Percentiles rank a stretch among this genome's conserved stretches.
Conservation (phyloP, 306 rosid species). For the Quercus glauca region DNA sequence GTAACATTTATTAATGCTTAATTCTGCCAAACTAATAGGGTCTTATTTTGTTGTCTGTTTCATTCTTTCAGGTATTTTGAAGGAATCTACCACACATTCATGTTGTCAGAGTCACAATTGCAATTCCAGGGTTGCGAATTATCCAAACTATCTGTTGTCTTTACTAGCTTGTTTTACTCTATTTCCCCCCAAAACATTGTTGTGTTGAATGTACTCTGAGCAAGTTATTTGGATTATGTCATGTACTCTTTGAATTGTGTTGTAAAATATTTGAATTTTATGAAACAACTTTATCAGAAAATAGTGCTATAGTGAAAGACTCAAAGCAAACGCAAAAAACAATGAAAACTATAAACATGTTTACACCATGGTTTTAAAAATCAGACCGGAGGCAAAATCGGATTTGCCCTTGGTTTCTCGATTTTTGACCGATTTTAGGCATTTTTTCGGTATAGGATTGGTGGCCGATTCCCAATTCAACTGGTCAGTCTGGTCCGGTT, state of each 20-base stretch:
- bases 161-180: not conserved
- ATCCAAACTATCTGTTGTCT: not conserved
- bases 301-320: not conserved
- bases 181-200: too few relatives aligned
- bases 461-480: too few relatives aligned
- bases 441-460: too few relatives aligned
- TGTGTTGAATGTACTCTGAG: not conserved
- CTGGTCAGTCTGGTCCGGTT: too few relatives aligned
- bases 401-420: too few relatives aligned
- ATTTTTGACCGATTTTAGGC: too few relatives aligned
- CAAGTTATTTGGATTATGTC: not conserved
- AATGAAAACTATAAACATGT: too few relatives aligned
- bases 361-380: too few relatives aligned
- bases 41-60: not conserved
- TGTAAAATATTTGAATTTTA: not conserved
- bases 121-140: not conserved
- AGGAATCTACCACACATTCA: not conserved
- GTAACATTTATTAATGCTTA: too few relatives aligned
- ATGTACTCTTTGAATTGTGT: not conserved
- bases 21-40: not conserved
- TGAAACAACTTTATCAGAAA: not conserved
- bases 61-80: not conserved
- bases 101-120: not conserved
- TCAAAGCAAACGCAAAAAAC: not conserved
- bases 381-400: too few relatives aligned